Conservation (phyloP, 2,329 filamentous ascomycete genomes). For the Pseudogymnoascus pannorum region DNA sequence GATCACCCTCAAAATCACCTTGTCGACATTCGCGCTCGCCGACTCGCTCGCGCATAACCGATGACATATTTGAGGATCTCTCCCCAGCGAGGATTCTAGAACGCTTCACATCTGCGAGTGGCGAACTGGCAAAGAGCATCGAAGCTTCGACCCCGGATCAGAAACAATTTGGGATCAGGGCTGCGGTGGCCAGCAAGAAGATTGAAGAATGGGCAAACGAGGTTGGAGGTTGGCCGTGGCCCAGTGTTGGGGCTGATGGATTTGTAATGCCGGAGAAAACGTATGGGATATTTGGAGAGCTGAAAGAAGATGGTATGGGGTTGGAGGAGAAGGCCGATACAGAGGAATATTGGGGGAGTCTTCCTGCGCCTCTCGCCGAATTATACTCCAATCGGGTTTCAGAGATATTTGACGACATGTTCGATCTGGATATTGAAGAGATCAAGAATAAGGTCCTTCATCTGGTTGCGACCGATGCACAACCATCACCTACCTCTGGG, state of each 20-base stretch:
- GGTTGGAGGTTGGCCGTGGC: slow-evolving; percentile 54
- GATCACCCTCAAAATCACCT: neutral
- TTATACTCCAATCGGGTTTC: slow-evolving; percentile 67
- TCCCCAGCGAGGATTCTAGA: slow-evolving; percentile 54
- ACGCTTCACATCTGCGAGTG: slow-evolving; percentile 48
- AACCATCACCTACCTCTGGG: slow-evolving; percentile 28
- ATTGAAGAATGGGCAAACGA: slow-evolving; percentile 72
- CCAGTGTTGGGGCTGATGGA: slow-evolving; percentile 40
- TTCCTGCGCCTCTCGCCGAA: slow-evolving; percentile 56
- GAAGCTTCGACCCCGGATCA: slow-evolving; percentile 56
- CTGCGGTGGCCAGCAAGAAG: slow-evolving; percentile 62
- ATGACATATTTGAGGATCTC: slow-evolving; percentile 56
- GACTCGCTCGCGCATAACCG: slow-evolving; percentile 27
- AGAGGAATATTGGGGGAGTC: slow-evolving; percentile 57
- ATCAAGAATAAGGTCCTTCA: slow-evolving; percentile 82
- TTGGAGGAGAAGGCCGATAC: slow-evolving; percentile 19
- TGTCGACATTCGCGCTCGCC: slow-evolving; percentile 18
- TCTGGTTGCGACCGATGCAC: slow-evolving; percentile 35
- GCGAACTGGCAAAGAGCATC: slow-evolving; percentile 50
- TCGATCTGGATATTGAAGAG: slow-evolving; percentile 70
- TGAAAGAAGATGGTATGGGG: slow-evolving; percentile 12
- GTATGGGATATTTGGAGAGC: slow-evolving; percentile 11
- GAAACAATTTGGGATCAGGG: slow-evolving; percentile 62
- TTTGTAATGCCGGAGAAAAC: slow-evolving; percentile 41
- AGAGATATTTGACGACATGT: slow-evolving; percentile 63